phyloP scores from a whole-genome alignment of 2,329 filamentous ascomycete species.

The Sordariomycetes sp. region DNA sequence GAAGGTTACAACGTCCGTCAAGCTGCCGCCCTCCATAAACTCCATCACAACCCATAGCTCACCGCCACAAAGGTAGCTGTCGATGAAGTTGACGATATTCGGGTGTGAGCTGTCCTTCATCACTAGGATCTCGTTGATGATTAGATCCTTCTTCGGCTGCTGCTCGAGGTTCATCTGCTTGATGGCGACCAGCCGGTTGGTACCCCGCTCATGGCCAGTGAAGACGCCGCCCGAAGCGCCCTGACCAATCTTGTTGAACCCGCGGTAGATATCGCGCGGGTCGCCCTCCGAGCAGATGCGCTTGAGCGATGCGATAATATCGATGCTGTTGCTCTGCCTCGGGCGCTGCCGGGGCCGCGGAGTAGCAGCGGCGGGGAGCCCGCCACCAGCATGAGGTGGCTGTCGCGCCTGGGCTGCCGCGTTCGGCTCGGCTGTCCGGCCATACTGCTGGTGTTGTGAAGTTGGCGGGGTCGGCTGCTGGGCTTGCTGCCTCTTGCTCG shows the following conservation, averaged over 20 bases:
- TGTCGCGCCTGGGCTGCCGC: background rate
- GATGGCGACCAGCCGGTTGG: slow-evolving; percentile 86
- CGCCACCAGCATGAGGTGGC: slow-evolving; percentile 15
- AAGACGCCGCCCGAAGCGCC: slow-evolving; percentile 94
- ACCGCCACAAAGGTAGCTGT: slow-evolving; percentile 81
- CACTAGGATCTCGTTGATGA: slow-evolving; percentile 97
- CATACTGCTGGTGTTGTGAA: slow-evolving; percentile 27
- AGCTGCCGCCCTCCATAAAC: slow-evolving; percentile 96
- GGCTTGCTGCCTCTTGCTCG: slow-evolving; percentile 58
- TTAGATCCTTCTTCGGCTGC: slow-evolving; percentile 97
- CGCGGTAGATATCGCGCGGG: slow-evolving; percentile 76
- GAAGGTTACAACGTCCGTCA: slow-evolving; percentile 97
- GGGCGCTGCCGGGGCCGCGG: slow-evolving; percentile 62
- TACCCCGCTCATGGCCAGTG: slow-evolving; percentile 75
- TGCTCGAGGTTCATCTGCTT: slow-evolving; percentile 99
- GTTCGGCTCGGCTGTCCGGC: slow-evolving; percentile 6
- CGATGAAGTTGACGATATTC: slow-evolving; percentile 99
- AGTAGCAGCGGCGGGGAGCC: slow-evolving; percentile 29
- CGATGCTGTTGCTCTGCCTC: slow-evolving; percentile 68
- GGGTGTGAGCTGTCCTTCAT: slow-evolving; percentile 99
- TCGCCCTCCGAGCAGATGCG: slow-evolving; percentile 86
- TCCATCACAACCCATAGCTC: slow-evolving; percentile 99
- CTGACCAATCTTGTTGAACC: slow-evolving; percentile 91
- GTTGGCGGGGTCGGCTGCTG: slow-evolving; percentile 39
- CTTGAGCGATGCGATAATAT: slow-evolving; percentile 74